Evolutionary conservation across 2,329 filamentous ascomycete genomes (phyloP).

Genomic region (Aspergillus ochraceus): DNA sequence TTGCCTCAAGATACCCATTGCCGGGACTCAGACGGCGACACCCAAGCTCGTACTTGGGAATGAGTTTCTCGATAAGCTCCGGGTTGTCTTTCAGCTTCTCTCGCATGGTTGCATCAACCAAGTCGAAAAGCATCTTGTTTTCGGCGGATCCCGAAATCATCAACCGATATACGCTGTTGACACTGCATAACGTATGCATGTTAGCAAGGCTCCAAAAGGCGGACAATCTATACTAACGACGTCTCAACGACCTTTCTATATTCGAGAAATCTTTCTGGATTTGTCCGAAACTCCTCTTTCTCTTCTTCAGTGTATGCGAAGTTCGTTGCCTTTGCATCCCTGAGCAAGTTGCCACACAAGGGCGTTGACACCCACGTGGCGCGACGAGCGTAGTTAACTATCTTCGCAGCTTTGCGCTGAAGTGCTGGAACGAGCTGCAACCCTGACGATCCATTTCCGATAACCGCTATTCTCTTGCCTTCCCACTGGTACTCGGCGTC

Average conservation of each 20-base stretch:
- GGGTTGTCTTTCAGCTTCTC: constrained; percentile 17
- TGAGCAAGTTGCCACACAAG: constrained; percentile 22
- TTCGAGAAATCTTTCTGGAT: constrained; percentile 16
- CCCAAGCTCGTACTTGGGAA: constrained; percentile 25
- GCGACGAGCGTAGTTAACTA: constrained; percentile 31
- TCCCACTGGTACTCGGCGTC: constrained; percentile 25
- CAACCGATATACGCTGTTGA: constrained; percentile 14
- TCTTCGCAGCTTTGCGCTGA: constrained; percentile 16
- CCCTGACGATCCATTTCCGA: constrained; percentile 35
- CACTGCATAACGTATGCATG: constrained; percentile 4
- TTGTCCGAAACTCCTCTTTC: constrained; percentile 18
- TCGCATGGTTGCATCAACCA: constrained; percentile 16
- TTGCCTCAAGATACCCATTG: constrained; percentile 28
- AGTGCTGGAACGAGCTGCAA: constrained; percentile 27
- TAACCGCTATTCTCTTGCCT: constrained; percentile 32
- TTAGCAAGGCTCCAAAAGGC: neutral
- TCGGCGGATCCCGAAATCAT: constrained; percentile 15
- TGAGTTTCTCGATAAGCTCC: constrained; percentile 22
- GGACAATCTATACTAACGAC: constrained; percentile 10
- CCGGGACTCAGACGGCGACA: constrained; percentile 31
- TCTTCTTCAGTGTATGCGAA: constrained; percentile 26
- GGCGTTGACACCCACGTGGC: constrained; percentile 30
- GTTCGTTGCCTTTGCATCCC: constrained; percentile 19
- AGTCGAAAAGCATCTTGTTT: constrained; percentile 5
- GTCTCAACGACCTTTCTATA: constrained; percentile 24